A percentile compares a stretch with the other conserved stretches of the same genome.
phyloP scores from a whole-genome alignment of 345 rosid genomes.

The Eucalyptus pumila region DNA sequence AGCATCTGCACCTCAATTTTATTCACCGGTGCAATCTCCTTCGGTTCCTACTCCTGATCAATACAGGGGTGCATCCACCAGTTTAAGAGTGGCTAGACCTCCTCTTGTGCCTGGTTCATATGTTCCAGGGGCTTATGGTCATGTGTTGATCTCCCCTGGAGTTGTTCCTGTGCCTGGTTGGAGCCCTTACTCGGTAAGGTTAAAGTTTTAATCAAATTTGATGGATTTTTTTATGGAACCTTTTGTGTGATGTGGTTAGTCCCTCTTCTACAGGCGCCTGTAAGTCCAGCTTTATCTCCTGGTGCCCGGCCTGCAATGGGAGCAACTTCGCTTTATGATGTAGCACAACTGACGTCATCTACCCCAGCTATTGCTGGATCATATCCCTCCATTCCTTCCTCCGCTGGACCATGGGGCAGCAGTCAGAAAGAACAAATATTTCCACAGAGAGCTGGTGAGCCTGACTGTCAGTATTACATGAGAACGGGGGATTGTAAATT shows the following conservation, averaged over 20 bases:
- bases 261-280: slow-evolving; percentile 44
- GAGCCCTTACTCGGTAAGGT: slow-evolving; percentile 66
- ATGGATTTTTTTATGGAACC: slow-evolving; percentile 23
- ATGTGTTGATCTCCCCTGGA: slow-evolving; percentile 56
- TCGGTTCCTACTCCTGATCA: slow-evolving; percentile 56
- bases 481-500: slow-evolving; percentile 92
- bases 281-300: slow-evolving; percentile 47
- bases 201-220: not conserved
- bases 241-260: slow-evolving; percentile 5
- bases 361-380: slow-evolving; percentile 49
- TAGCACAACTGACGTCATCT: slow-evolving; percentile 48
- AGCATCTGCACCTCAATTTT: slow-evolving; percentile 42
- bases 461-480: slow-evolving; percentile 78
- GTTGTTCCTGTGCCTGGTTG: slow-evolving; percentile 63
- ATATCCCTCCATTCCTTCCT: slow-evolving; percentile 22
- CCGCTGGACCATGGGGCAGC: slow-evolving; percentile 40
- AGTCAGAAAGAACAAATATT: slow-evolving; percentile 50
- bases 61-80: slow-evolving; percentile 65
- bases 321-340: slow-evolving; percentile 48
- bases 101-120: slow-evolving; percentile 59
- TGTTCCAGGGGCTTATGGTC: slow-evolving; percentile 65
- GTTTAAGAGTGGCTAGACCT: slow-evolving; percentile 65
- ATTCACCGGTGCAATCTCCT: slow-evolving; percentile 49
- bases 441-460: slow-evolving; percentile 97
- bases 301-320: slow-evolving; percentile 42